phyloP scores from a whole-genome alignment of 2,329 filamentous ascomycete genomes.

The Penicillium sp. region DNA sequence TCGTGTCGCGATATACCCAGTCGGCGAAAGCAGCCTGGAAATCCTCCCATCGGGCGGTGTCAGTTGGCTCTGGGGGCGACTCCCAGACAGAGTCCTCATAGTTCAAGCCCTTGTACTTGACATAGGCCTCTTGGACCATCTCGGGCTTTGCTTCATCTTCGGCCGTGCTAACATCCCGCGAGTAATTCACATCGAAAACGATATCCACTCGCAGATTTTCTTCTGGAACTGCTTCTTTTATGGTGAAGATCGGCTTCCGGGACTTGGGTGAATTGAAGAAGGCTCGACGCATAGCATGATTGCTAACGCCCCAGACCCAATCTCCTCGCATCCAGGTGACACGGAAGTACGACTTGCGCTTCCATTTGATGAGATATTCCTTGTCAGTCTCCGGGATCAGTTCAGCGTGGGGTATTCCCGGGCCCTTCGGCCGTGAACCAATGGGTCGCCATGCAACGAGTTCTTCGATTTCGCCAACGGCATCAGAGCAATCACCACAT shows the following conservation, averaged over 20 bases:
- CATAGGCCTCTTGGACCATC: constrained; percentile 69
- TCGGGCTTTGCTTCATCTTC: constrained; percentile 68
- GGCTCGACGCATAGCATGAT: constrained; percentile 63
- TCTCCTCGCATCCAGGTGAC: constrained; percentile 83
- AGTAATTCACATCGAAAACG: constrained; percentile 76
- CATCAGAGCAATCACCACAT: constrained; percentile 72
- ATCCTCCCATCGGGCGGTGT: constrained; percentile 67
- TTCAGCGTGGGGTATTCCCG: constrained; percentile 43
- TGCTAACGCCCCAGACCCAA: constrained; percentile 76
- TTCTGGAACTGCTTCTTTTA: constrained; percentile 78
- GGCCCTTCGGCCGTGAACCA: constrained; percentile 55
- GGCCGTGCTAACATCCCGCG: constrained; percentile 50
- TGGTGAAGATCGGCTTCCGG: constrained; percentile 64
- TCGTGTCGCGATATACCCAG: constrained; percentile 75
- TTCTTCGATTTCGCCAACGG: constrained; percentile 65
- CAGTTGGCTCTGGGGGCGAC: constrained; percentile 63
- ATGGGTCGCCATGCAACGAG: constrained; percentile 84
- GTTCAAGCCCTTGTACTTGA: constrained; percentile 88
- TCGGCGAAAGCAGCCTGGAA: constrained; percentile 83
- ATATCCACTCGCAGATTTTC: constrained; percentile 84
- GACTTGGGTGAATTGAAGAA: constrained; percentile 69
- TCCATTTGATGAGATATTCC: constrained; percentile 91
- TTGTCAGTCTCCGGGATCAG: constrained; percentile 71
- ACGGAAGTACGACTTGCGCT: constrained; percentile 72
- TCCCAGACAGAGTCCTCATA: constrained; percentile 95